Evolutionary conservation across 495 filamentous ascomycete genomes (phyloP).

Genomic region (Xylaria nigripes): DNA sequence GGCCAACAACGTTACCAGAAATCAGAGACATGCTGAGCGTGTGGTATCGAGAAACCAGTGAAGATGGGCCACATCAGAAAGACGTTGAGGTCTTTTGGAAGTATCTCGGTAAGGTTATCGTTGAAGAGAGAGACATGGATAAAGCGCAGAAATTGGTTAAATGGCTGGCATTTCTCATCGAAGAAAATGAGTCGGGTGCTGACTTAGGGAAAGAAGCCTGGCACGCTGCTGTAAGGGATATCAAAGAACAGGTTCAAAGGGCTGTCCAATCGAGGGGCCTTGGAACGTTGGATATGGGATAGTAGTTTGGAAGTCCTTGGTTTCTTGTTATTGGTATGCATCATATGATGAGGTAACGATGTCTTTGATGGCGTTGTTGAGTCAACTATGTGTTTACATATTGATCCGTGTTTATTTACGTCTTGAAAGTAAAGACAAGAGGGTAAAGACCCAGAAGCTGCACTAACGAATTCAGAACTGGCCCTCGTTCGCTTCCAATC

Average conservation of each 20-base stretch:
- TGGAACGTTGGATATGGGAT: constrained; percentile 48
- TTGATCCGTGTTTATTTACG: background rate
- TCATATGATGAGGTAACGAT: background rate
- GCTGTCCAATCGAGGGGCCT: constrained; percentile 57
- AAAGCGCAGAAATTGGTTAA: constrained; percentile 60
- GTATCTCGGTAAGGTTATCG: constrained; percentile 62
- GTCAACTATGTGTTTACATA: background rate
- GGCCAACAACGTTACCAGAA: constrained; percentile 19
- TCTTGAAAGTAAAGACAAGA: no score
- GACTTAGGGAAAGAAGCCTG: constrained; percentile 27
- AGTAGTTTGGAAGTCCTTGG: constrained; percentile 7
- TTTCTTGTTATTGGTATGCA: background rate
- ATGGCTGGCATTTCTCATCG: constrained; percentile 68
- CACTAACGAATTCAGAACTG: background rate
- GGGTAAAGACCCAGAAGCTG: no score
- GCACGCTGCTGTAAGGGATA: constrained; percentile 40
- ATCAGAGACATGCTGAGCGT: constrained; percentile 42
- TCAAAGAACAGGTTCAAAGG: constrained; percentile 52
- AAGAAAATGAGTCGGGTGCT: constrained; percentile 34
- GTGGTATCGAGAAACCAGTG: constrained; percentile 59
- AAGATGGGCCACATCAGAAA: constrained; percentile 63
- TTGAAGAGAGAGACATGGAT: constrained; percentile 64
- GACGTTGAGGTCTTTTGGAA: constrained; percentile 64
- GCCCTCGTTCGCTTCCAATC: background rate
- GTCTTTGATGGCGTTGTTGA: constrained; percentile 1